Conservation (phyloP, 1,284 basidiomycete genomes). For the Veloporphyrellus conicus region DNA sequence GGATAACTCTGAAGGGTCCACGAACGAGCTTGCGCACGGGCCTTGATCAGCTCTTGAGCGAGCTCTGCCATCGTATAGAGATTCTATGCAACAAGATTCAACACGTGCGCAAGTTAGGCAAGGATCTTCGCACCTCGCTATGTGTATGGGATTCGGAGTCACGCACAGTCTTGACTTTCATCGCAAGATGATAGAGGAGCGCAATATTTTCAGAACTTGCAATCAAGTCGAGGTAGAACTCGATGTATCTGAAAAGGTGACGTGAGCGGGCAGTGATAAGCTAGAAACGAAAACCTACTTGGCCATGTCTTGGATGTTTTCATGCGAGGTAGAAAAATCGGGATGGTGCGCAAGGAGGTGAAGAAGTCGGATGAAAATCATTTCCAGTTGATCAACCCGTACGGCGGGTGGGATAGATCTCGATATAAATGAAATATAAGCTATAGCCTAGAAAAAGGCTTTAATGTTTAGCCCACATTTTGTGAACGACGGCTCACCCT, state of each 20-base stretch:
- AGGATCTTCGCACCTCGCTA: slow-evolving; percentile 54
- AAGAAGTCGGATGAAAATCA: slow-evolving; percentile 80
- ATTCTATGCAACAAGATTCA: slow-evolving; percentile 58
- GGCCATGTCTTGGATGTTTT: slow-evolving; percentile 67
- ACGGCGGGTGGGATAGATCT: slow-evolving; percentile 50
- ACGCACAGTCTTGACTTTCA: slow-evolving; percentile 81
- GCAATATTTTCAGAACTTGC: slow-evolving; percentile 75
- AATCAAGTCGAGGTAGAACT: slow-evolving; percentile 81
- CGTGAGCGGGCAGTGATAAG: neutral
- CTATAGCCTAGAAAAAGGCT: slow-evolving; percentile 44
- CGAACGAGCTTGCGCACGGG: slow-evolving; percentile 56
- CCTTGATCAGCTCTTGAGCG: slow-evolving; percentile 81
- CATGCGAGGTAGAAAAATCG: slow-evolving; percentile 67
- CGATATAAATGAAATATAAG: slow-evolving; percentile 51
- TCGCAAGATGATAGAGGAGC: slow-evolving; percentile 78
- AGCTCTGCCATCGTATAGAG: slow-evolving; percentile 88
- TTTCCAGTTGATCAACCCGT: slow-evolving; percentile 69
- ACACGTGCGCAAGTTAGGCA: neutral
- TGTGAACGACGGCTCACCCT: slow-evolving; percentile 39
- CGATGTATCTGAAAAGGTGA: slow-evolving; percentile 64
- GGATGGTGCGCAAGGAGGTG: slow-evolving; percentile 92
- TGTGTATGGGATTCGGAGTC: slow-evolving; percentile 65
- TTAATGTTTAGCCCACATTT: neutral
- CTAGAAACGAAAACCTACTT: slow-evolving; percentile 45
- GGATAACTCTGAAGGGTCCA: slow-evolving; percentile 83